Evolutionary conservation across 768 basidiomycete genomes (phyloP).

Genomic region (Boletus pseudo-olivaceus): DNA sequence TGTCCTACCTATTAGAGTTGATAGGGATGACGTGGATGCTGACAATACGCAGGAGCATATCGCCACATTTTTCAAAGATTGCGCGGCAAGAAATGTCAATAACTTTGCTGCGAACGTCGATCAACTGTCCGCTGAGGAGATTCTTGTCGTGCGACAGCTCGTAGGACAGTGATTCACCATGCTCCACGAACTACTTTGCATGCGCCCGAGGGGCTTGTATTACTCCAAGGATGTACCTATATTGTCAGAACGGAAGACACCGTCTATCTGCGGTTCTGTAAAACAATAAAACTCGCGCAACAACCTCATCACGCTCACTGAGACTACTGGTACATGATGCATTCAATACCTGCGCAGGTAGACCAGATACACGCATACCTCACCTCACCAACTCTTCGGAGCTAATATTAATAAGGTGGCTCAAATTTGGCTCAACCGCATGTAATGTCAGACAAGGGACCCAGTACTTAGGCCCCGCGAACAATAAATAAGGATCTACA

Average conservation of each 20-base stretch:
- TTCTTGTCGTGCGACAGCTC: slow-evolving; percentile 55
- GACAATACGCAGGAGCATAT: slow-evolving; percentile 53
- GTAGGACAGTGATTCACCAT: slow-evolving; percentile 28
- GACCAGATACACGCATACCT: background rate
- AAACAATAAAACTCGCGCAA: background rate
- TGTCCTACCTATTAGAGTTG: slow-evolving; percentile 14
- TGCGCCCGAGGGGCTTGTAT: slow-evolving; percentile 1
- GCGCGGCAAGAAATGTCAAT: slow-evolving; percentile 56
- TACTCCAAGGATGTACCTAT: slow-evolving; percentile 9
- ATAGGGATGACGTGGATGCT: background rate
- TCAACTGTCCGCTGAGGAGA: slow-evolving; percentile 69
- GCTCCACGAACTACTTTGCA: background rate
- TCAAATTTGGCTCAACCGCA: background rate
- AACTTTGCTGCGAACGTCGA: slow-evolving; percentile 62
- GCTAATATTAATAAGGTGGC: background rate
- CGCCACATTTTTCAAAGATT: slow-evolving; percentile 66
- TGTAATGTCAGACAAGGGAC: background rate
- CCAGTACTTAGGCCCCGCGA: background rate
- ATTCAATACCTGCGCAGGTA: background rate
- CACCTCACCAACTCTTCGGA: background rate
- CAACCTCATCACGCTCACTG: background rate
- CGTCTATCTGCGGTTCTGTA: background rate
- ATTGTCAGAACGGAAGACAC: background rate
- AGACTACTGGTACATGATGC: background rate
- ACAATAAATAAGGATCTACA: background rate